A percentile compares a stretch with the other conserved stretches of the same genome.
These are phyloP conservation scores for Cercospora sp. DNA, from an alignment of 2,329 filamentous ascomycete genomes.

Conservation along the genomic window DNA sequence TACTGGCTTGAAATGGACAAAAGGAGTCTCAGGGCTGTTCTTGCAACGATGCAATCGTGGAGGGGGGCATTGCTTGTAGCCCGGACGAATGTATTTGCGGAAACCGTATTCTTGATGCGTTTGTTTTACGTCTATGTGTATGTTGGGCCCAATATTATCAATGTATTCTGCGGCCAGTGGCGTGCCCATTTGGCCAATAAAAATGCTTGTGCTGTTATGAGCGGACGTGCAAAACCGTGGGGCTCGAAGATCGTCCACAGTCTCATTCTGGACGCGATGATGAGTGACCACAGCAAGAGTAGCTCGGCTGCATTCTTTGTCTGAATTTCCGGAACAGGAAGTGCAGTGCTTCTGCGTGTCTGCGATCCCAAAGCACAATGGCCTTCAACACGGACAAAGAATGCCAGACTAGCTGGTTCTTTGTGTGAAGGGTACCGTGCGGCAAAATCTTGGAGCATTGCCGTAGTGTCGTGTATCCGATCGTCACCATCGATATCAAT, in stretches of 20 bases:
- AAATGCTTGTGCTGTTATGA: neutral
- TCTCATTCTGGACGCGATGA: neutral
- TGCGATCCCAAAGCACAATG: neutral
- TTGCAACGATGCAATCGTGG: neutral
- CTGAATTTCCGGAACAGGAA: neutral
- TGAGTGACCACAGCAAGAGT: neutral
- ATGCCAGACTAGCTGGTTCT: neutral
- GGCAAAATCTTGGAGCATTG: neutral
- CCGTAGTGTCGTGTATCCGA: neutral
- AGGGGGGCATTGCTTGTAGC: constrained; percentile 6
- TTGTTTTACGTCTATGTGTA: neutral
- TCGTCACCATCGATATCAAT: neutral
- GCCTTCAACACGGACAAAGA: neutral
- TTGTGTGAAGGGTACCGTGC: neutral
- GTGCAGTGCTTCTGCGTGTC: neutral
- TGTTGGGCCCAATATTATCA: constrained; percentile 1
- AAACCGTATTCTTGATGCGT: neutral
- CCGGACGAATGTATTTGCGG: constrained; percentile 8
- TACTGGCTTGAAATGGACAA: neutral
- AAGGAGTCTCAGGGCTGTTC: neutral
- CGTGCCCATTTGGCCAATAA: neutral
- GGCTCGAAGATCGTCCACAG: neutral
- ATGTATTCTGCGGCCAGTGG: neutral
- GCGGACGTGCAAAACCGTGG: neutral
- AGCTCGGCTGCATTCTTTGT: neutral